Base-by-base conservation (phyloP, 169 alveolate genomes). In the Perkinsus marinus region DNA sequence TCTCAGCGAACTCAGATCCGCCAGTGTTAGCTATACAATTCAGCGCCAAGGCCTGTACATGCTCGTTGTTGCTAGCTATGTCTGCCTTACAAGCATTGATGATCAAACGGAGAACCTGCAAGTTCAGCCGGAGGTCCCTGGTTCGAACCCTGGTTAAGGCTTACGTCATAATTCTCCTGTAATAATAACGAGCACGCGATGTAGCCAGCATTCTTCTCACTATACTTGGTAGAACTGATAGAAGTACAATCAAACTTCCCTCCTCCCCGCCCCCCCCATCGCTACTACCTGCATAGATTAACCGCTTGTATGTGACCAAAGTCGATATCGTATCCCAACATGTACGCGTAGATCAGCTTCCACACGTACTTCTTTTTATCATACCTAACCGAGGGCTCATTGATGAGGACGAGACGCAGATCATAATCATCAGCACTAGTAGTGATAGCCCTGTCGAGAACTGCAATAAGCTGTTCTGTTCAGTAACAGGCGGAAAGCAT, bases 131-230 rank as follows among this genome's bases (percentile, higher is more conserved):
- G 22, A 38, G 91, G 37, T 39, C 34, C 46, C 91, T 39, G 91
- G 91, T 17, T 39, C 39, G 68, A 47, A 57, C 94, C 69, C 94
- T 93, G 68, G 92, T 93, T 47, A 95, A 92, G 91, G 47, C 94
- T 93, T 69, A 96, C 92, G 37, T 96, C 97, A 47, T 93, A 90
- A 39, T 95, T 94, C 47, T 97, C 98, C 68, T 94, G 94, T 39
- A 97, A 95, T 92, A 98, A 93, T 0, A 97, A 93, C 39, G 97
- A 96, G 91, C 97, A 96, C 10, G 99, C 99, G 93, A 98, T 97
- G 93, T 98, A 98, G 0, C 99, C 99, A 41, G 99, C 97, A 92
- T 95, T 95, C 93, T 98, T 98, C 94, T 98, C 99, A 90, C 97
- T 93, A 94, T 95, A 97, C 92, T 97, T 97, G 7, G 97, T 68